Evolutionary conservation across 352 stramenopile genomes (phyloP), one percentile per base, ranked within the genome.

Genomic region (Nothophytophthora sp.): DNA sequence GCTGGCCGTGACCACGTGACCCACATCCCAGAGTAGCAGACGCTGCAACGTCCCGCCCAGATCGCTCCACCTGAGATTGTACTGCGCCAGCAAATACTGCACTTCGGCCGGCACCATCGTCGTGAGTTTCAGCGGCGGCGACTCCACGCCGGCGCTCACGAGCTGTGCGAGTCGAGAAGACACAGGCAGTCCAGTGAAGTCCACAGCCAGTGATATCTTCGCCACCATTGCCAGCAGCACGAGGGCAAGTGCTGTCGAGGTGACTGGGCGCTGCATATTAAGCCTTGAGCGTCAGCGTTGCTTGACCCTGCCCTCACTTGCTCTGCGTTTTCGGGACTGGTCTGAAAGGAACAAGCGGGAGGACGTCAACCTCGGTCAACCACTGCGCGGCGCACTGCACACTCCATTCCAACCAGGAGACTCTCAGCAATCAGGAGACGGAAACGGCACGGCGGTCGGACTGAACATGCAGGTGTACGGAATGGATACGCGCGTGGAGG

Each of bases 21-120:
- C 72, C 4, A 63, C 44, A 42, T 86, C 70, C 71, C 72, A 86
- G n/a, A 86, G 73, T 28, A 86, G 56, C 8, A 86, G 41, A 11
- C 67, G 72, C 53, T 88, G 76, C 38, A 82, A 25, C 12, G 63
- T 83, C 12, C 71, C 69, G 15, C 65, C 60, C 15, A 86, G 50
- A 7, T 72, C 55, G 43, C 33, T 30, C 72, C 74, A 82, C 10
- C 27, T 18, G n/a, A 82, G 19, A 5, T 37, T 10, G 18, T 65
- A 59, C 28, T 37, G 15, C 2, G 22, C 29, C 29, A 82, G 45
- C 10, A 55, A 42, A 30, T 59, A 50, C 33, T 71, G 59, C 35
- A 84, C 39, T n/a, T 67, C 52, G 7, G 70, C 36, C 5, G 69
- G 66, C 11, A 81, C 33, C 20, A 22, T 46, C 25, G 36, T 55